Evolutionary conservation across 2,329 filamentous ascomycete genomes (phyloP), one percentile per base, ranked within the genome.

Genomic region (Beauveria asiatica): DNA sequence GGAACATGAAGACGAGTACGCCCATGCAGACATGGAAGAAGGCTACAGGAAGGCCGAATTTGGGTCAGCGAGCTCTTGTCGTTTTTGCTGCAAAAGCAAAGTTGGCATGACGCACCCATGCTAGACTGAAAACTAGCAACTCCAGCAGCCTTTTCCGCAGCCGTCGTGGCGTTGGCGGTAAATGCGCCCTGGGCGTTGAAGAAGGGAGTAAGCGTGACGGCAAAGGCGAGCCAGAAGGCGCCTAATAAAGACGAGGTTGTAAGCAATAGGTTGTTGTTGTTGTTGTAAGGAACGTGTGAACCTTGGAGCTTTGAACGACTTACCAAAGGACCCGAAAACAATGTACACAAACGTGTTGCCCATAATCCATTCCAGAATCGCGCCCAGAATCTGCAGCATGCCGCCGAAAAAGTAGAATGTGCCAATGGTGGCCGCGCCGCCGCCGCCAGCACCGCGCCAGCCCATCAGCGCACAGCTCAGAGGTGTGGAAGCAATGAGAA

Each of bases 21-120:
- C 74, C 81, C 83, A 87, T 87, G 61, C 78, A 78, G 60, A 87
- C 68, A 61, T 82, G 78, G 72, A 86, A 81, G 75, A 85, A 87
- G 37, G 72, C 79, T 65, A 6, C 37, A n/a, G 37, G 16, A n/a
- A 23, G 3, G 8, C n/a, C n/a, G 9, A 4, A 62, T 51, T n/a
- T n/a, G 50, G 60, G 59, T 7, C 54, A 54, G 37, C 8, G 3
- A 19, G 27, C n/a, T 42, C n/a, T 42, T 27, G 42, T 19, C 19
- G 2, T 45, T 45, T 45, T 45, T 19, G 21, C 13, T 37, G 11
- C 33, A 37, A 37, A 37, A 37, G 33, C 33, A 5, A 37, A n/a
- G 8, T 10, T 5, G 33, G 33, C 13, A 2, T 37, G 2, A 16
- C 72, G 23, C 69, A 80, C 79, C 78, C 54, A 80, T 78, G 57